These are phyloP conservation scores for Solanum neorickii DNA, from an alignment of 257 asterid genomes.

Conservation along the genomic window DNA sequence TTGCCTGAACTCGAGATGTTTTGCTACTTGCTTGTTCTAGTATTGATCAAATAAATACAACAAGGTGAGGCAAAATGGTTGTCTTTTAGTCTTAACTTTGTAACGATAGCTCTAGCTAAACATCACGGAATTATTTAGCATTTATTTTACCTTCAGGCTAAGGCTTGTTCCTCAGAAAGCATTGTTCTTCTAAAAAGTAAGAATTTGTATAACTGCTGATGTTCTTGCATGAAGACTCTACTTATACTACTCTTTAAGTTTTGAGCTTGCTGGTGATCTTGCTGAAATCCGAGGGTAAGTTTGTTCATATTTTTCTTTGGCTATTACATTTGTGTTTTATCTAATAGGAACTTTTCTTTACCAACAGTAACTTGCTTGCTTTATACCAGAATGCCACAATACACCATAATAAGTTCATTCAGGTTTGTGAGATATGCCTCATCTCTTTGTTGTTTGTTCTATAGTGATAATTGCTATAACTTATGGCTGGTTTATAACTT, in stretches of 20 bases:
- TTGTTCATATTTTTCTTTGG: constrained; percentile 27
- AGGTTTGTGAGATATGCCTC: constrained; percentile 38
- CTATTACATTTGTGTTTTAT: neutral
- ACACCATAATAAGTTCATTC: constrained; percentile 88
- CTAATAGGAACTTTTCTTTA: constrained; percentile 10
- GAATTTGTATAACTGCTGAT: constrained; percentile 58
- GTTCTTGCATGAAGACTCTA: constrained; percentile 74
- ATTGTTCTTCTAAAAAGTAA: constrained; percentile 49
- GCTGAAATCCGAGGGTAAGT: constrained; percentile 73
- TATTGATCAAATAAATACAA: constrained; percentile 52
- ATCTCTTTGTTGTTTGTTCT: neutral
- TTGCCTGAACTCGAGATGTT: constrained; percentile 60
- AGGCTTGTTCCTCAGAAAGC: constrained; percentile 67
- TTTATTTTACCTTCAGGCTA: constrained; percentile 37
- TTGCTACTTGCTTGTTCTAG: constrained; percentile 53
- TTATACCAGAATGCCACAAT: constrained; percentile 79
- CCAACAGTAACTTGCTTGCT: constrained; percentile 60
- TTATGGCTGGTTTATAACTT: neutral
- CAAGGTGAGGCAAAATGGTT: constrained; percentile 28
- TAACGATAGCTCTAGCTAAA: neutral
- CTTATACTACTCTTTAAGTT: constrained; percentile 64
- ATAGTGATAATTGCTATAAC: neutral
- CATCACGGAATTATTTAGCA: neutral
- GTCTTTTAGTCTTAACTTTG: neutral
- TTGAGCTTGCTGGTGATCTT: constrained; percentile 66